phyloP scores from a whole-genome alignment of 805 yeast species.

The Ogataea degrootiae region DNA sequence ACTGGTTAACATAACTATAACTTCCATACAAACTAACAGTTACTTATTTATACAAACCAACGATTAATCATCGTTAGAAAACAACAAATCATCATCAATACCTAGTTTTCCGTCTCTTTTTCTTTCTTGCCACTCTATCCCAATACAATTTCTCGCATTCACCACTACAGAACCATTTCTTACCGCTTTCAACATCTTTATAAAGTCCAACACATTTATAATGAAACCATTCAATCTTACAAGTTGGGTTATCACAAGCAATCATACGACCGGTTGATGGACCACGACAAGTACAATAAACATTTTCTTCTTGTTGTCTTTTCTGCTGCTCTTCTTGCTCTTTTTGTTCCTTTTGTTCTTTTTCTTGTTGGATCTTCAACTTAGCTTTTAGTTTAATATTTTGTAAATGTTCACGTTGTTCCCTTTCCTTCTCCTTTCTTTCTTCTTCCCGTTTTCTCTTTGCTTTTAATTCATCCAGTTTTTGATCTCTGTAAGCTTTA shows the following conservation, averaged over 20 bases:
- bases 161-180: constrained; percentile 76
- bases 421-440: background rate
- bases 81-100: background rate
- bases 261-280: constrained; percentile 83
- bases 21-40: background rate
- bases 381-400: too few species aligned
- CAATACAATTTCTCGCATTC: constrained; percentile 45
- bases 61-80: background rate
- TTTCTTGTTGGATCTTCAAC: too few species aligned
- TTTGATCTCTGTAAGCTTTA: too few species aligned
- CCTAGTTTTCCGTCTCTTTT: constrained; percentile 6
- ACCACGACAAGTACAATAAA: constrained; percentile 49
- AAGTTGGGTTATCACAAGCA: constrained; percentile 88
- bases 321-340: constrained; percentile 11
- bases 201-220: constrained; percentile 89
- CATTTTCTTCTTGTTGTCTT: constrained; percentile 12
- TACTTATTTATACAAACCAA: background rate
- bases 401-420: background rate
- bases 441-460: background rate
- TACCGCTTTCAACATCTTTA: constrained; percentile 78
- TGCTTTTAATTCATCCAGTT: background rate
- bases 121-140: constrained; percentile 12
- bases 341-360: background rate
- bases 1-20: background rate
- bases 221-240: constrained; percentile 94